These are phyloP conservation scores for Nitzschia putrida DNA, from an alignment of 108 stramenopile species.

Conservation along the genomic window DNA sequence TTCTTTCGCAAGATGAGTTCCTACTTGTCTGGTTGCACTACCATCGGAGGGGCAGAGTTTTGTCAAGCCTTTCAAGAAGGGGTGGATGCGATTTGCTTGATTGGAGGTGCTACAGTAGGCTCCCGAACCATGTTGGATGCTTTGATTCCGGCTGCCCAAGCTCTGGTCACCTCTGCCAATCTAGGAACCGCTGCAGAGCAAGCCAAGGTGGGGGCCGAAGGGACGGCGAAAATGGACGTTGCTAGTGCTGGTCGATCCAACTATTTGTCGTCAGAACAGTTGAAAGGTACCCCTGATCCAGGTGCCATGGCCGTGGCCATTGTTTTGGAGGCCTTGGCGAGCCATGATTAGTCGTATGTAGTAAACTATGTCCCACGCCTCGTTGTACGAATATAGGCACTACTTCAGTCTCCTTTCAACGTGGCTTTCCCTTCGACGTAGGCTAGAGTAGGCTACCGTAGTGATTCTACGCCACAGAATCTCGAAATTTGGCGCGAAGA, in stretches of 20 bases:
- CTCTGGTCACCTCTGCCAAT: conserved; percentile 32
- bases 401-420: too few relatives aligned
- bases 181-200: conserved; percentile 61
- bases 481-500: background rate
- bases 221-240: conserved; percentile 81
- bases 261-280: conserved; percentile 79
- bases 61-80: conserved; percentile 79
- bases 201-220: conserved; percentile 84
- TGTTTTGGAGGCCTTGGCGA: conserved; percentile 70
- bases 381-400: too few relatives aligned
- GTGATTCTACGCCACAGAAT: too few relatives aligned
- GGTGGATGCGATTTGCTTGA: conserved; percentile 84
- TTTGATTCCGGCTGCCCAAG: conserved; percentile 75
- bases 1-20: conserved; percentile 86
- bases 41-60: conserved; percentile 56
- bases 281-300: conserved; percentile 93
- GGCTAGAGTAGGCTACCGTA: too few relatives aligned
- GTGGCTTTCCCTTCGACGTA: too few relatives aligned
- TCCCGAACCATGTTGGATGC: conserved; percentile 98
- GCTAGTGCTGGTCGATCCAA: conserved; percentile 94
- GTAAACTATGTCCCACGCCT: too few relatives aligned
- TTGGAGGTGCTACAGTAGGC: conserved; percentile 91
- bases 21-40: conserved; percentile 25
- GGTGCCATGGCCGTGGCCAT: conserved; percentile 93
- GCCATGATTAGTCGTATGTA: too few relatives aligned